Base-by-base conservation (phyloP, 2,329 filamentous ascomycete species). In the Colletotrichum sp. region DNA sequence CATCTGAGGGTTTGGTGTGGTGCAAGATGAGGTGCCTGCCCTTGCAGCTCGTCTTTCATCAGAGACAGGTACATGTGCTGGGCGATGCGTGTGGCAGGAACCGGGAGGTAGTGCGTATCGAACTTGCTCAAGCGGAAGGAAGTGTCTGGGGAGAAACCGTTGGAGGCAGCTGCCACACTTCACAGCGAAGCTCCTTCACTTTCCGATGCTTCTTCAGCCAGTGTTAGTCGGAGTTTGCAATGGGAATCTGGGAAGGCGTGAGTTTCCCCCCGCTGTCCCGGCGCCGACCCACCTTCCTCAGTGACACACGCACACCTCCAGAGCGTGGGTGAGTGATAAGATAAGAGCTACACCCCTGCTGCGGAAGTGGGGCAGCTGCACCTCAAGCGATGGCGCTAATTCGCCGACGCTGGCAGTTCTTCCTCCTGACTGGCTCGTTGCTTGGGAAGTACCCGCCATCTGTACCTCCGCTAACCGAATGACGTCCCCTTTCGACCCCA, bases 281-380 rank as follows among this genome's bases (percentile, higher is more conserved):
- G 13, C n/a, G 55, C 55, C 7, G 55, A 6, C 60, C 30, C 22
- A 25, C 34, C 58, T 34, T 27, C 9, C 16, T 12, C 27, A 25
- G 13, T 32, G 62, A 65, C 25, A 52, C 43, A 22, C 55, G 55
- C 27, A 58, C 27, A 58, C 55, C 25, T 27, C 8, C 12, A 58
- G 55, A 30, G 58, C 16, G 2, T 43, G 22, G 25, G 2, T 43
- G 22, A n/a, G 32, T 65, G 74, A 76, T 76, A 74, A 76, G 74
- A 76, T 76, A 76, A 74, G 70, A 76, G 70, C 74, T 74, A n/a
- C 18, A 52, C 66, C 70, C 64, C 55, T 61, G 70, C 22, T 52
- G 43, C 0, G 10, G 0, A 5, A 27, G 60, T 71, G 71, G 71
- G 61, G 48, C 58, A 5, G 3, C 9, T 10, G 18, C 52, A 69